Base-by-base conservation (phyloP, 495 filamentous ascomycete genomes). In the Hyaloscypha variabilis region DNA sequence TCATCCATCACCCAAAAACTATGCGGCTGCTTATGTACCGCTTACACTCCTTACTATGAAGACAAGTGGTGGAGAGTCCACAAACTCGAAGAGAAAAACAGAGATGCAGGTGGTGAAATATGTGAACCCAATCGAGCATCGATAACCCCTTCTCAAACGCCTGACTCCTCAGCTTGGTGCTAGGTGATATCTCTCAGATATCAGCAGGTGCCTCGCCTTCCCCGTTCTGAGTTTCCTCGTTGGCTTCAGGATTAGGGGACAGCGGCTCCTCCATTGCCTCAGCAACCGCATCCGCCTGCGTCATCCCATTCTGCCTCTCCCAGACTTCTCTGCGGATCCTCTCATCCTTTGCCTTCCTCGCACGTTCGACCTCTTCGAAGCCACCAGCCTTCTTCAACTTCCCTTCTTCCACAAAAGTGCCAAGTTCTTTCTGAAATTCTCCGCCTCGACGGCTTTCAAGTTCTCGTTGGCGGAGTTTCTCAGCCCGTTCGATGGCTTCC, bases 301-400 rank as follows among this genome's bases (percentile, higher is more conserved):
- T 69, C 64, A 82, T 77, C 1, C 82, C 82, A 66, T 85, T 83
- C 77, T 89, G 83, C 57, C 85, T 77, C 68, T 93, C 91, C 89
- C 90, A 96, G 11, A 94, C 89, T 73, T 97, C 94, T 71, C 86
- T 87, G 63, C 94, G 81, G 56, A 92, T 91, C 73, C 87, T 84
- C 63, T 98, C 96, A 71, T 99, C 95, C 76, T 93, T 96, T 24
- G 86, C 85, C 70, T 87, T 90, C 63, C 96, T 81, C 52, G 92
- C 82, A 50, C 96, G 80, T 78, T 99, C 96, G 8, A 91, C 88
- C 78, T 99, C 95, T 77, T 98, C 96, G 11, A 96, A 86, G 2
- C 95, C 95, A 30, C 95, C 95, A 56, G 88, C 91, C 84, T 97
- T 97, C 87, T 97, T 98, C 67, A 99, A 75, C 74, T 89, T 93